phyloP scores from a whole-genome alignment of 257 asterid genomes.

The Lycium barbarum region DNA sequence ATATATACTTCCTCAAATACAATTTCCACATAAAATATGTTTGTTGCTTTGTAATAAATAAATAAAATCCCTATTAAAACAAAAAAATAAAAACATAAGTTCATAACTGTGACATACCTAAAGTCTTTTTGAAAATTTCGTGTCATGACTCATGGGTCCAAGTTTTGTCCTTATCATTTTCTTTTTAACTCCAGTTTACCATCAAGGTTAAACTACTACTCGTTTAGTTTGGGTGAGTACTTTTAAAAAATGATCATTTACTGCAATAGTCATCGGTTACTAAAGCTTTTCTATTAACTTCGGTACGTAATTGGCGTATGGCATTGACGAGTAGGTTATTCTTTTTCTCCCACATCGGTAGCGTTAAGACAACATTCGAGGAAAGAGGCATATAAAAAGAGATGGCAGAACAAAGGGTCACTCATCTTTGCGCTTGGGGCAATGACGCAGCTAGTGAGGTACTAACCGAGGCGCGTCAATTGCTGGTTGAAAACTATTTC shows the following conservation, averaged over 20 bases:
- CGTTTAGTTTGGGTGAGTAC: too few relatives aligned
- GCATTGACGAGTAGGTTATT: neutral
- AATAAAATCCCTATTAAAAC: too few relatives aligned
- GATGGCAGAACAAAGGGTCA: rapidly evolving
- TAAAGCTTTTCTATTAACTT: neutral
- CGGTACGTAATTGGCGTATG: neutral
- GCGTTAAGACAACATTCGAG: neutral
- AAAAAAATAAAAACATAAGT: neutral
- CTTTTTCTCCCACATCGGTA: slow-evolving; percentile 18
- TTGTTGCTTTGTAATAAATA: neutral
- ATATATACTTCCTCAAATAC: neutral
- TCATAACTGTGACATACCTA: neutral
- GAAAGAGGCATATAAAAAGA: neutral
- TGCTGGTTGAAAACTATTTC: slow-evolving; percentile 39
- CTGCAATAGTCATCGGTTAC: neutral
- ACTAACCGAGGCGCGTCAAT: slow-evolving; percentile 36
- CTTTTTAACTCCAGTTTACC: neutral
- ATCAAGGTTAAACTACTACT: neutral
- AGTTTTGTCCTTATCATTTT: neutral
- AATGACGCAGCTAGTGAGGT: slow-evolving; percentile 37
- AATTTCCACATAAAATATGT: neutral
- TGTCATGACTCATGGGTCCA: neutral
- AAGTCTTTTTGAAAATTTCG: neutral
- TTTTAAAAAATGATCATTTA: neutral
- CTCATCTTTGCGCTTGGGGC: slow-evolving; percentile 30